Conservation (phyloP, 768 basidiomycete species). For the Rickenella mellea region DNA sequence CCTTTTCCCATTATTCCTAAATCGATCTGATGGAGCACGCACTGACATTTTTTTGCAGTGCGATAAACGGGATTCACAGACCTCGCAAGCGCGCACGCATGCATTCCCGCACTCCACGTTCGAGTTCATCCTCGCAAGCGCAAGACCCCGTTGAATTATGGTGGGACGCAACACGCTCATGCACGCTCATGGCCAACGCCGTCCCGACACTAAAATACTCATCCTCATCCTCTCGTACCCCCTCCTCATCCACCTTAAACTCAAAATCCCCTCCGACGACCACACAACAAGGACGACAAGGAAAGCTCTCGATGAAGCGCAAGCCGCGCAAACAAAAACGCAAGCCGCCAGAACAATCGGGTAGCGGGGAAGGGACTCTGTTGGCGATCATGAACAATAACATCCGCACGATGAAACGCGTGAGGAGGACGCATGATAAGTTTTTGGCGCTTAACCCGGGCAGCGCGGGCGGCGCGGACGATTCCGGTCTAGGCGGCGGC, state of each 20-base stretch:
- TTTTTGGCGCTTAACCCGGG: slow-evolving; percentile 46
- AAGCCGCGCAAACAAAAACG: slow-evolving; percentile 11
- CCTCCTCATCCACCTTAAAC: slow-evolving; percentile 7
- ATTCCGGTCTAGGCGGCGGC: slow-evolving; percentile 16
- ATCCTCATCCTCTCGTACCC: slow-evolving; percentile 15
- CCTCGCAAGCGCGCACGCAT: slow-evolving; percentile 57
- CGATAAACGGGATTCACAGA: slow-evolving; percentile 26
- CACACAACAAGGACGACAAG: slow-evolving; percentile 22
- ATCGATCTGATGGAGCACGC: slow-evolving; percentile 19
- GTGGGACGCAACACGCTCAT: slow-evolving; percentile 67
- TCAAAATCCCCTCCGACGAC: slow-evolving; percentile 13
- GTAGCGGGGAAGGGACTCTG: slow-evolving; percentile 29
- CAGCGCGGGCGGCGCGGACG: slow-evolving; percentile 19
- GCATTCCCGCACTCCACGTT: slow-evolving; percentile 21
- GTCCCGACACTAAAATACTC: slow-evolving; percentile 35
- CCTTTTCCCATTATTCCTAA: slow-evolving; percentile 4
- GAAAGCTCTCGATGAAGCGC: slow-evolving; percentile 21
- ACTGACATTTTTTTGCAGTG: neutral
- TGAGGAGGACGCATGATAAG: slow-evolving; percentile 64
- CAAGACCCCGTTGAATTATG: slow-evolving; percentile 45
- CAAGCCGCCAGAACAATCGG: slow-evolving; percentile 15
- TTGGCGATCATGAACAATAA: slow-evolving; percentile 69
- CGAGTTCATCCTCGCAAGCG: slow-evolving; percentile 11
- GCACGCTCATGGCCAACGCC: slow-evolving; percentile 52
- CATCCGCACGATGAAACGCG: slow-evolving; percentile 62